phyloP scores from a whole-genome alignment of 495 filamentous ascomycete genomes.

The Podospora fimiseda region DNA sequence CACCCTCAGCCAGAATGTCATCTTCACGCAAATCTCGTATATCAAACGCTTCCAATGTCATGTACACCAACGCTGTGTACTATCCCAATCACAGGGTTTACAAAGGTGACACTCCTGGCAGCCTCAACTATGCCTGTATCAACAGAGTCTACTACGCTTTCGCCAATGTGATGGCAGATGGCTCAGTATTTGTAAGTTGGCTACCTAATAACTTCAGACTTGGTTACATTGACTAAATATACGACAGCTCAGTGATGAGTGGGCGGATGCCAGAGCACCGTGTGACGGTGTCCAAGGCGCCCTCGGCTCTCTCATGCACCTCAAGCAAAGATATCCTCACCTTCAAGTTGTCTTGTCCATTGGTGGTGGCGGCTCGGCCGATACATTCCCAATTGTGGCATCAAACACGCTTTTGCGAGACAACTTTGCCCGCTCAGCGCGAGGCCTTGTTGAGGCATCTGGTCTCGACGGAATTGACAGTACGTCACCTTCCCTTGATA shows the following conservation, averaged over 20 bases:
- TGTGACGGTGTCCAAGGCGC: conserved; percentile 76
- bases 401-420: conserved; percentile 53
- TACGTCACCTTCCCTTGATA: conserved; percentile 33
- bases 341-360: conserved; percentile 80
- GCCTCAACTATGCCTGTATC: conserved; percentile 56
- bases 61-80: conserved; percentile 74
- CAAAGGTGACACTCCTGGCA: conserved; percentile 67
- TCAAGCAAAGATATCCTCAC: conserved; percentile 70
- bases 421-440: conserved; percentile 67
- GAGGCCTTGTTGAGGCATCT: conserved; percentile 64
- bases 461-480: conserved; percentile 83
- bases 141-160: conserved; percentile 87
- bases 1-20: conserved; percentile 12
- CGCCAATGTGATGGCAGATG: conserved; percentile 74
- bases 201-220: conserved; percentile 7
- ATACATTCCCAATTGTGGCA: conserved; percentile 71
- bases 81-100: conserved; percentile 85
- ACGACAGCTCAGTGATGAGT: conserved; percentile 89
- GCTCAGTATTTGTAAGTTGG: conserved; percentile 67
- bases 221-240: too few relatives aligned
- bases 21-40: conserved; percentile 38
- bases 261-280: conserved; percentile 71
- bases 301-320: conserved; percentile 63
- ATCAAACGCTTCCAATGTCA: conserved; percentile 37
- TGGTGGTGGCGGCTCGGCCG: conserved; percentile 73